Evolutionary conservation across 2,329 filamentous ascomycete genomes (phyloP), one percentile per base, ranked within the genome.

Genomic region (Cercospora sesami): DNA sequence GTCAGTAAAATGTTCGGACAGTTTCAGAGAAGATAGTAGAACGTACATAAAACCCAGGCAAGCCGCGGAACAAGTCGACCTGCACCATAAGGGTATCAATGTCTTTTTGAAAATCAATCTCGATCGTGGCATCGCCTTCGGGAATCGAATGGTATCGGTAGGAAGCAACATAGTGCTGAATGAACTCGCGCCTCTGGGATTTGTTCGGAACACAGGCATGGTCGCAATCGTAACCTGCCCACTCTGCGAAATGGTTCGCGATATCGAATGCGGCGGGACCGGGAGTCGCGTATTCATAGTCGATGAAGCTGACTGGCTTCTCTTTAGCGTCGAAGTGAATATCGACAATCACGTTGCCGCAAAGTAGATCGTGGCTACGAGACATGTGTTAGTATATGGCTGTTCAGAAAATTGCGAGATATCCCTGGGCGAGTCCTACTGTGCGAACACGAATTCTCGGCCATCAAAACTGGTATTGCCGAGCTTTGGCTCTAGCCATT

Each of bases 161-260:
- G 69, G 90, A 88, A 69, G 84, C 84, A 30, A 97, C 86, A 77
- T 99, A 99, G 77, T 94, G 90, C 71, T 86, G 83, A 68, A 98
- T 86, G 80, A 99, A 99, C 64, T 90, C 87, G 55, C 88, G 86
- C 30, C 95, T 90, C 74, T 94, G 89, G 21, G 88, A 83, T 70
- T 86, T 86, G 1, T 92, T 95, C 5, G 95, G 95, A 66, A 98
- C 86, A 73, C 90, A 90, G 75, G 82, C 87, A 82, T 91, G 94
- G 80, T 98, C 93, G 83, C 95, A 99, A 75, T 96, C 93, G 77
- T 97, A 97, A 66, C 95, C 95, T 68, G 91, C 94, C 94, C 95
- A 99, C 82, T 99, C 95, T 59, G 95, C 93, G 78, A 99, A 97
- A 83, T 99, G 95, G 82, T 99, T 99, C 61, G 94, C 91, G 74